These are phyloP conservation scores for Borealophlyctis nickersoniae DNA, from an alignment of 192 early-diverging fungal species.

Conservation along the genomic window DNA sequence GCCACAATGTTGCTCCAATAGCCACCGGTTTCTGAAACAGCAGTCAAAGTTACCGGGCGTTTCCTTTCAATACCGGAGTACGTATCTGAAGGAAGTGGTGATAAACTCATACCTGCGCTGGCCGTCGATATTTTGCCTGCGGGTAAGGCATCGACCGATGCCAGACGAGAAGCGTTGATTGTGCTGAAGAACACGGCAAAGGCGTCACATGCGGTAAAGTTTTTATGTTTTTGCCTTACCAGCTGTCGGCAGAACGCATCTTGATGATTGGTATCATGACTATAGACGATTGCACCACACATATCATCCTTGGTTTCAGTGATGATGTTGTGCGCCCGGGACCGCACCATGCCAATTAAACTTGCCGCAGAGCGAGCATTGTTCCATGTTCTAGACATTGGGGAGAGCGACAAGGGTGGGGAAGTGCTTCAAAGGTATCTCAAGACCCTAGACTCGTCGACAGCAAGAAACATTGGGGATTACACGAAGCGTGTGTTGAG, in stretches of 20 bases:
- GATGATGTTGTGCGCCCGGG: conserved; percentile 70
- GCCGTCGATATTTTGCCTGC: conserved; percentile 15
- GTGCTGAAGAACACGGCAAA: conserved; percentile 49
- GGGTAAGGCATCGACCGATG: conserved; percentile 11
- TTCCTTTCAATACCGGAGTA: conserved; percentile 21
- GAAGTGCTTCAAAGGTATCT: conserved; percentile 39
- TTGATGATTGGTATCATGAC: conserved; percentile 29
- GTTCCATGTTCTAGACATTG: conserved; percentile 67
- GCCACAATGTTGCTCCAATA: neutral
- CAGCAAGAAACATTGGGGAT: conserved; percentile 46
- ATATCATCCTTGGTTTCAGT: conserved; percentile 57
- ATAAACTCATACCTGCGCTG: conserved; percentile 12
- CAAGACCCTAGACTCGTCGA: conserved; percentile 31
- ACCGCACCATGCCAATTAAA: conserved; percentile 80
- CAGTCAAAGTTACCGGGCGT: conserved; percentile 21
- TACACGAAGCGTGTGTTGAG: conserved; percentile 46
- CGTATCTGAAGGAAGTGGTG: conserved; percentile 2
- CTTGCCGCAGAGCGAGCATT: conserved; percentile 80
- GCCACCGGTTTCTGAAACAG: conserved; percentile 29
- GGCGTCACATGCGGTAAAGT: conserved; percentile 29
- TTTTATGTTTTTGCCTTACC: conserved; percentile 9
- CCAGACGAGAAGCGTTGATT: conserved; percentile 39
- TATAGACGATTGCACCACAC: conserved; percentile 41
- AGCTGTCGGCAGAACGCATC: neutral
- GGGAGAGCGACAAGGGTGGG: conserved; percentile 27